Conservation (phyloP, 352 stramenopile genomes). For the Phytophthora rubi region DNA sequence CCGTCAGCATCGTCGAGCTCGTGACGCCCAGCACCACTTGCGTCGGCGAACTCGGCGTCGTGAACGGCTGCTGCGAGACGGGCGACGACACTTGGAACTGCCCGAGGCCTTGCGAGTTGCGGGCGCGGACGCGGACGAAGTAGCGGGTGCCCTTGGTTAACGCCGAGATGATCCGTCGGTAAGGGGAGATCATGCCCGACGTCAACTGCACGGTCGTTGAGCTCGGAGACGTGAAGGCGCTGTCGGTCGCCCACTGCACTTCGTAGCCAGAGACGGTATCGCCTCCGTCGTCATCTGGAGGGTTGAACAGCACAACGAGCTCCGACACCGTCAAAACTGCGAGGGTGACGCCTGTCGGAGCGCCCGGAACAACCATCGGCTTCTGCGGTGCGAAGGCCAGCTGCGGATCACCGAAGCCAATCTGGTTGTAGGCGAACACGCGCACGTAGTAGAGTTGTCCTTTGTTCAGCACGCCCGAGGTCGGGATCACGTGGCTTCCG, state of each 20-base stretch:
- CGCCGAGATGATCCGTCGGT: slow-evolving; percentile 57
- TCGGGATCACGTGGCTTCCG: slow-evolving; percentile 82
- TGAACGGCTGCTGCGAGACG: slow-evolving; percentile 90
- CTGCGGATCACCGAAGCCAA: slow-evolving; percentile 88
- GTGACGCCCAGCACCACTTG: slow-evolving; percentile 81
- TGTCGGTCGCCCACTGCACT: slow-evolving; percentile 90
- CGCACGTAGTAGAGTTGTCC: slow-evolving; percentile 94
- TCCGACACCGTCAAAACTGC: slow-evolving; percentile 79
- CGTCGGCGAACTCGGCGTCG: slow-evolving; percentile 88
- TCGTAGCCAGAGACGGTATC: slow-evolving; percentile 91
- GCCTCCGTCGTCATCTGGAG: slow-evolving; percentile 83
- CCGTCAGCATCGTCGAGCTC: slow-evolving; percentile 91
- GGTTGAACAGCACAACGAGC: slow-evolving; percentile 91
- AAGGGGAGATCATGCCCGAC: slow-evolving; percentile 60
- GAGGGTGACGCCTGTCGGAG: slow-evolving; percentile 73
- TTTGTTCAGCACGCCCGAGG: slow-evolving; percentile 74
- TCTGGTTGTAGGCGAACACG: slow-evolving; percentile 94
- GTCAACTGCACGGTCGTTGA: slow-evolving; percentile 57
- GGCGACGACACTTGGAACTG: slow-evolving; percentile 85
- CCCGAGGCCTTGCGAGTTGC: slow-evolving; percentile 80
- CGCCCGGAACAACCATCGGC: slow-evolving; percentile 81
- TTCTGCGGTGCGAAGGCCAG: slow-evolving; percentile 61
- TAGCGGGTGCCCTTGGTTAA: slow-evolving; percentile 75
- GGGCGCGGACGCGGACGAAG: slow-evolving; percentile 68
- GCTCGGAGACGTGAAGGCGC: slow-evolving; percentile 65